Base-by-base conservation (phyloP, 2,329 filamentous ascomycete genomes). In the Aspergillus hortae region DNA sequence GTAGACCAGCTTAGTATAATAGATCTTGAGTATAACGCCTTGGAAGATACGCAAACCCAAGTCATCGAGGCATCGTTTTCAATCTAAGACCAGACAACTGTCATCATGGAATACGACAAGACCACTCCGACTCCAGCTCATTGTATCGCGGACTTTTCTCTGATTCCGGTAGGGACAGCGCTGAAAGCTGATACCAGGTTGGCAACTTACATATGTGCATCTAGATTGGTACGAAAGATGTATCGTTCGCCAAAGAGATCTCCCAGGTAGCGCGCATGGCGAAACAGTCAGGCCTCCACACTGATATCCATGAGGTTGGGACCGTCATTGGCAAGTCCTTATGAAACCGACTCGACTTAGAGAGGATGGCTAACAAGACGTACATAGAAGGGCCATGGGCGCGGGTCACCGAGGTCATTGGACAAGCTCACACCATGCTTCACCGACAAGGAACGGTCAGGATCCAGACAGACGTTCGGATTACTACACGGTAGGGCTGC, bases 231-330 rank as follows among this genome's bases (percentile, higher is more conserved):
- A 92, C 90, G 15, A 84, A 83, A 42, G 83, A 70, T 41, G 78
- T 81, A 44, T 90, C 87, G 1, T 87, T 90, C 10, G 85, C 88
- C 1, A 84, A 86, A 60, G 88, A 96, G 67, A 85, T 96, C 17
- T 90, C 92, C 15, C 84, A 87, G 57, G 89, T 96, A 21, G 91
- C 96, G 74, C 83, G 85, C 49, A 78, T 96, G 44, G 80, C 96
- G 61, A 84, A 87, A 70, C 83, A 81, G 44, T 91, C 87, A 61
- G 89, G 89, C 1, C 71, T 96, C 56, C 84, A 82, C 57, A 90
- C 89, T 66, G 84, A 81, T 36, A 92, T 96, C 89, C 90, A 96
- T 73, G 88, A 88, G 27, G 90, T 90, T 4, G 92, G 92, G 10
- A 96, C 91, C 0, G 95, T 90, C 0, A 80, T 96, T 54, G 89